Conservation (phyloP, 345 rosid genomes). For the Crucihimalaya himalaica region DNA sequence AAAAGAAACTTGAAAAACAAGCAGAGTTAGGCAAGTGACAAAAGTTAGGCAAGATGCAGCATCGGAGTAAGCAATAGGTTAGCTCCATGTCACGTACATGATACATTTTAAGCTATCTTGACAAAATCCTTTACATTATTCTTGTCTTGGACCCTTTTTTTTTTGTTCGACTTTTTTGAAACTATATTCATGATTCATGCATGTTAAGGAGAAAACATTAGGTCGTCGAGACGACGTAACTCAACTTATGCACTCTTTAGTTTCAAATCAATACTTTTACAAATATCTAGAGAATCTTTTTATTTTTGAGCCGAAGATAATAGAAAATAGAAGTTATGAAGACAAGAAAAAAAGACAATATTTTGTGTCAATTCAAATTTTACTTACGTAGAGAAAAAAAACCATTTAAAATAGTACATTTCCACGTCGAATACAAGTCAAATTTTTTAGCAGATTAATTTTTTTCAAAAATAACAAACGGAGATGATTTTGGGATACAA, state of each 20-base stretch:
- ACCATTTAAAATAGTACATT: too few species aligned
- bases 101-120: slow-evolving; percentile 23
- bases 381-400: too few species aligned
- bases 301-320: neutral
- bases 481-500: too few species aligned
- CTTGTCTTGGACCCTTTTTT: slow-evolving; percentile 3
- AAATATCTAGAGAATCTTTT: neutral
- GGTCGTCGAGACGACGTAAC: slow-evolving; percentile 8
- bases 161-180: neutral
- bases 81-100: slow-evolving; percentile 29
- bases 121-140: slow-evolving; percentile 6
- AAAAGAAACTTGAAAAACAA: neutral
- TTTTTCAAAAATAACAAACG: too few species aligned
- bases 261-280: neutral
- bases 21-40: slow-evolving; percentile 22
- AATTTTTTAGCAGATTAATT: too few species aligned
- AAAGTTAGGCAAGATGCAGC: slow-evolving; percentile 32
- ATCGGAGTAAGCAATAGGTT: slow-evolving; percentile 22
- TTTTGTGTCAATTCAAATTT: too few species aligned
- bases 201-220: neutral
- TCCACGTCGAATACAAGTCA: too few species aligned
- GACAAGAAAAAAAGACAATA: neutral
- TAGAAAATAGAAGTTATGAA: neutral
- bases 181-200: neutral
- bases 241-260: neutral